Conservation (phyloP, 2,329 filamentous ascomycete species). For the Emergomyces orientalis region DNA sequence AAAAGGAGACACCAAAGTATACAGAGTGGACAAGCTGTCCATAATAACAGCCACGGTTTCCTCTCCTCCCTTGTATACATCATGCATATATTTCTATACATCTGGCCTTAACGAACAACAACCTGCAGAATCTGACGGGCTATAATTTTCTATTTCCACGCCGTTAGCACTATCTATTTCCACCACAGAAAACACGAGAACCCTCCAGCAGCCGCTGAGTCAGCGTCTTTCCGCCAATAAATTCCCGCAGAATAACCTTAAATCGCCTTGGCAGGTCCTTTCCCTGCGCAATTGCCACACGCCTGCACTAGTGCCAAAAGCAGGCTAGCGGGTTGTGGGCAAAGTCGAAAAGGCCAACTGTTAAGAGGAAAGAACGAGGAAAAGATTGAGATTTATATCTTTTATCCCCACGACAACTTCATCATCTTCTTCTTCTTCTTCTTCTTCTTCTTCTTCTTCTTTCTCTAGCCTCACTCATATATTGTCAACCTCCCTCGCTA, state of each 20-base stretch:
- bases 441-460: not conserved
- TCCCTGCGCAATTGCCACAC: constrained; percentile 1
- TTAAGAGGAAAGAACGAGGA: not conserved
- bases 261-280: no score
- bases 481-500: no score
- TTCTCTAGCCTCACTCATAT: no score
- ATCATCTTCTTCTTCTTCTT: not conserved
- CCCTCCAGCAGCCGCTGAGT: constrained; percentile 20
- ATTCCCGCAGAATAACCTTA: constrained; percentile 31
- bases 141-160: not conserved
- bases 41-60: not conserved
- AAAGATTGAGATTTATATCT: no score
- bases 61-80: not conserved
- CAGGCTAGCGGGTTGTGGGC: constrained; percentile 8
- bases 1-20: not conserved
- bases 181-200: constrained; percentile 3
- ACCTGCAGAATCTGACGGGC: no score
- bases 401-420: no score
- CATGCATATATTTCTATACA: no score
- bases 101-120: no score
- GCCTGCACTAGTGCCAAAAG: constrained; percentile 9
- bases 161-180: not conserved
- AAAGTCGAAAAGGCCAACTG: constrained; percentile 35
- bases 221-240: constrained; percentile 28
- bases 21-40: not conserved